Evolutionary conservation across 495 filamentous ascomycete species (phyloP).

Genomic region (Antarctomyces pellizariae): DNA sequence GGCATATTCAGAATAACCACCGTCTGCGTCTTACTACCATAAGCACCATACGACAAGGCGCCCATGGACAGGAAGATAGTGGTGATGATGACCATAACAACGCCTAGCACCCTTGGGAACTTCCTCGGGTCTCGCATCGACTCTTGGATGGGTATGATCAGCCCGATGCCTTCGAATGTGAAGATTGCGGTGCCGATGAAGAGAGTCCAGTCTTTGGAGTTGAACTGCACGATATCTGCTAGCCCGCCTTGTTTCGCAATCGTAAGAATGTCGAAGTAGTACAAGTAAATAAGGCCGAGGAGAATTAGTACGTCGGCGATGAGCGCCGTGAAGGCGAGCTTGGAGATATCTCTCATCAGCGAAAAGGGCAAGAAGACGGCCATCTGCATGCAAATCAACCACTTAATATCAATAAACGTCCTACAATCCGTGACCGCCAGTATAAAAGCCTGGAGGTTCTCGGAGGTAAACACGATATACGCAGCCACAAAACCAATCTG

Average conservation of each 20-base stretch:
- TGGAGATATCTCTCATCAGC: constrained; percentile 83
- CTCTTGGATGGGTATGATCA: constrained; percentile 97
- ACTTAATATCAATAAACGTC: constrained; percentile 61
- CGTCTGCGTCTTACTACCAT: constrained; percentile 82
- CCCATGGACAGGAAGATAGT: constrained; percentile 78
- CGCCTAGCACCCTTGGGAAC: constrained; percentile 65
- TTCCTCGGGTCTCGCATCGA: constrained; percentile 78
- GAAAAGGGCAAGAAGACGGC: constrained; percentile 82
- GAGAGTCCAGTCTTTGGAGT: constrained; percentile 71
- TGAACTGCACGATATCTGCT: constrained; percentile 70
- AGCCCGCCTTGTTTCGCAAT: constrained; percentile 51
- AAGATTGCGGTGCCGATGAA: constrained; percentile 98
- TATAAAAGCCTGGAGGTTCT: constrained; percentile 89
- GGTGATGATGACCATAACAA: constrained; percentile 85
- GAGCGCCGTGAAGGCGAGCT: constrained; percentile 73
- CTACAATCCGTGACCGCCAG: constrained; percentile 59
- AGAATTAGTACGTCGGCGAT: constrained; percentile 87
- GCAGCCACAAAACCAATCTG: constrained; percentile 90
- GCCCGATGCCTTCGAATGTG: constrained; percentile 90
- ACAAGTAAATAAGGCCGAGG: constrained; percentile 76
- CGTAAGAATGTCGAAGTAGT: constrained; percentile 86
- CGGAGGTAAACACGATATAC: constrained; percentile 95
- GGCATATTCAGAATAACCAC: constrained; percentile 90
- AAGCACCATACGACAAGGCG: constrained; percentile 85
- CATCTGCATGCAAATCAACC: constrained; percentile 79